These are phyloP conservation scores for Penicillium hordei DNA, from an alignment of 2,329 filamentous ascomycete genomes.

Conservation along the genomic window DNA sequence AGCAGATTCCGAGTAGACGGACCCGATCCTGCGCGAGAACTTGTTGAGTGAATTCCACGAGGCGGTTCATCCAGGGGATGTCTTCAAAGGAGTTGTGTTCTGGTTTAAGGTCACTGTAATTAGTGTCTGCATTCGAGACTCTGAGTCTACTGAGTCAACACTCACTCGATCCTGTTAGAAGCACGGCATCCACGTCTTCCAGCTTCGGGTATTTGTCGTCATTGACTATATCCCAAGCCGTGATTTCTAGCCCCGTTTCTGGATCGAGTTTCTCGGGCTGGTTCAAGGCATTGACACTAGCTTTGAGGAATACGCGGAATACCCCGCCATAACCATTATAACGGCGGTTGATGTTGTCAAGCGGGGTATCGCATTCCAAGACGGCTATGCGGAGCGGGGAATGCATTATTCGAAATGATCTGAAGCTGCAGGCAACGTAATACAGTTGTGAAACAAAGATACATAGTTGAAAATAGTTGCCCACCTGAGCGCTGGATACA, in stretches of 20 bases:
- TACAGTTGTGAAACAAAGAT: neutral
- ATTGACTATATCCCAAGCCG: constrained; percentile 70
- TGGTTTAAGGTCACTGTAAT: constrained; percentile 27
- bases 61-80: constrained; percentile 71
- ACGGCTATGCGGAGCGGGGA: constrained; percentile 73
- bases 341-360: constrained; percentile 61
- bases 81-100: constrained; percentile 73
- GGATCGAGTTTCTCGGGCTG: constrained; percentile 35
- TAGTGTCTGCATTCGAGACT: neutral
- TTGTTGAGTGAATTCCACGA: constrained; percentile 66
- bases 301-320: constrained; percentile 61
- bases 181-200: constrained; percentile 73
- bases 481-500: neutral
- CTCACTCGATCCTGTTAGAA: constrained; percentile 71
- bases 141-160: constrained; percentile 10
- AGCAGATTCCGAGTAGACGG: constrained; percentile 77
- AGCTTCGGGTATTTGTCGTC: constrained; percentile 68
- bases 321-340: constrained; percentile 73
- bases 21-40: constrained; percentile 63
- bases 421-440: neutral
- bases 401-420: constrained; percentile 27
- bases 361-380: constrained; percentile 81
- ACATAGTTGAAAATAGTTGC: neutral
- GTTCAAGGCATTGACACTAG: constrained; percentile 52
- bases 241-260: constrained; percentile 55